These are phyloP conservation scores for Phytophthora pisi DNA, from an alignment of 352 stramenopile species.

Conservation along the genomic window DNA sequence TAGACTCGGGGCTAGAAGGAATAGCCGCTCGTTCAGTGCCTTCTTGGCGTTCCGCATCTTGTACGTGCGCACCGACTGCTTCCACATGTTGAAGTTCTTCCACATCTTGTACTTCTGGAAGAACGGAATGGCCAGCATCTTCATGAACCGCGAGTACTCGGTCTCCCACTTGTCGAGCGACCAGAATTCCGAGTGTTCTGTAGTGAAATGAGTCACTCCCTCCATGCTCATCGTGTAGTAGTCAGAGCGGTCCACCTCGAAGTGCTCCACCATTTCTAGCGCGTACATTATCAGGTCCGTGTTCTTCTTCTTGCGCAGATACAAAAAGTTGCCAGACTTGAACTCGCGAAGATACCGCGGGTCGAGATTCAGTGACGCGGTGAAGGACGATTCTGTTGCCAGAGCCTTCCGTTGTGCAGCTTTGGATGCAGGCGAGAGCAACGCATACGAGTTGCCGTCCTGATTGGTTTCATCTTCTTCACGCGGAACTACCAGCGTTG, in stretches of 20 bases:
- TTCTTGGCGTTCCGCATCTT: conserved; percentile 91
- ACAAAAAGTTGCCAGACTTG: conserved; percentile 82
- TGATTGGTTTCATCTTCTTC: conserved; percentile 35
- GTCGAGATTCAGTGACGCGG: conserved; percentile 76
- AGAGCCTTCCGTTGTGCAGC: conserved; percentile 33
- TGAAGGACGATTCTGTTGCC: conserved; percentile 58
- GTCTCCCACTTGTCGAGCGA: conserved; percentile 92
- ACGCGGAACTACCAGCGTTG: conserved; percentile 13
- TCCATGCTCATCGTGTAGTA: conserved; percentile 95
- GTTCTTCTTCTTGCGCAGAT: conserved; percentile 69
- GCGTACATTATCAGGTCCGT: conserved; percentile 83
- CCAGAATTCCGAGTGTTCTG: conserved; percentile 90
- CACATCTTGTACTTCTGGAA: conserved; percentile 93
- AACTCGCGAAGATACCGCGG: conserved; percentile 79
- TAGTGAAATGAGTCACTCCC: conserved; percentile 93
- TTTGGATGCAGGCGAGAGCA: conserved; percentile 39
- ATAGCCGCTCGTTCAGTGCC: conserved; percentile 82
- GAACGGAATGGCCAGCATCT: conserved; percentile 91
- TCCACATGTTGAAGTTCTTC: conserved; percentile 96
- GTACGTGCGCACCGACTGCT: conserved; percentile 77
- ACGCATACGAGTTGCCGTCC: conserved; percentile 9
- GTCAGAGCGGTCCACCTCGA: conserved; percentile 78
- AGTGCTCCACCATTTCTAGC: conserved; percentile 84
- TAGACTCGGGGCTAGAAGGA: conserved; percentile 88
- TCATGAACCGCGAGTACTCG: conserved; percentile 92